Base-by-base conservation (phyloP, 2,329 filamentous ascomycete species). In the Pseudogymnoascus sp. region DNA sequence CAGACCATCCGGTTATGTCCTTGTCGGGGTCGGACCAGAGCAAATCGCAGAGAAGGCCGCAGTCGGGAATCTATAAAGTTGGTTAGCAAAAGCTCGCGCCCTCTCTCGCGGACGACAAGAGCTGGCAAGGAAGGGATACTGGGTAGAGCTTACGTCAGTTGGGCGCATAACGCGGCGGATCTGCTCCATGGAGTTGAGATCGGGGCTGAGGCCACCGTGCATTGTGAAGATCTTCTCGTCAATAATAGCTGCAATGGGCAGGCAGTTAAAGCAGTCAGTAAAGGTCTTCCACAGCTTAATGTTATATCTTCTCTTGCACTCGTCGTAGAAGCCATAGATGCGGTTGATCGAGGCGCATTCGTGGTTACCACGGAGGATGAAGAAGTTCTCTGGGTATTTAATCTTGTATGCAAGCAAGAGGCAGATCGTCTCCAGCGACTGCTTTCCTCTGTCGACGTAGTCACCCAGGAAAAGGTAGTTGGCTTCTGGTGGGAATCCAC, bases 251-350 rank as follows among this genome's bases (percentile, higher is more conserved):
- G 93, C 94, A 75, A 99, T 97, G 57, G 93, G 93, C 73, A 97
- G 79, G 79, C 92, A 97, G 83, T 99, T 99, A 85, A 99, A 99
- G 83, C 92, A 97, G 76, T 99, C 93, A 66, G 92, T 97, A 75
- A 99, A 97, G 1, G 93, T 97, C 84, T 99, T 99, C 93, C 93
- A 97, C 64, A 97, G 84, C 84, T 97, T 97, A 81, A 97, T 96
- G 79, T 97, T 99, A 81, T 96, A 97, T 70, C 93, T 85, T 74
- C 94, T 88, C 83, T 99, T 99, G 87, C 93, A 99, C 78, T 99
- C 93, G 73, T 99, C 94, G 81, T 99, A 99, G 81, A 99, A 99
- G 64, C 94, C 94, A 76, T 99, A 99, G 77, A 97, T 96, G 73
- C 94, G 91, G 81, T 96, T 99, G 82, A 99, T 96, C 60, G 90